Base-by-base conservation (phyloP, 2,329 filamentous ascomycete genomes). In the Mollisia scopiformis region DNA sequence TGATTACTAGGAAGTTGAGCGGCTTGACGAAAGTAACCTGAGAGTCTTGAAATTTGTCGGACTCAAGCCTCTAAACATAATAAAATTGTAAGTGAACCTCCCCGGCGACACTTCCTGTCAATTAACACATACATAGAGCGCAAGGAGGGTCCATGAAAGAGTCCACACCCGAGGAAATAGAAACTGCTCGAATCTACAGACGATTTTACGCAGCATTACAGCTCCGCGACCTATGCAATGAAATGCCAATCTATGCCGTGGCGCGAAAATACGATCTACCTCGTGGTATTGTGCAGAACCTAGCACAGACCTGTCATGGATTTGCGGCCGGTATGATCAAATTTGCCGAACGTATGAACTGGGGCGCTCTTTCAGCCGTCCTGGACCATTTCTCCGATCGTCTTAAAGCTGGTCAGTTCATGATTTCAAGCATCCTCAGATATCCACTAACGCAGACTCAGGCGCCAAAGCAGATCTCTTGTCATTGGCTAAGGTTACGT, bases 301-400 rank as follows among this genome's bases (percentile, higher is more conserved):
- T 93, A 1, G 85, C 89, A 2, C 89, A 92, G 68, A 89, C 87
- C 1, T 92, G 90, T 66, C 87, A 92, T 65, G 90, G 90, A 0
- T 93, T 93, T 69, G 90, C 89, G 3, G 88, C 88, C 1, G 89
- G 89, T 3, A 91, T 92, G 80, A 85, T 93, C 62, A 92, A 90
- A 66, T 93, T 93, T 70, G 93, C 90, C 70, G 82, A 91, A 66
- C 82, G 85, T 19, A 92, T 93, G 90, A 86, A 83, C 2, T 92
- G 89, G 88, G 84, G 84, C 1, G 86, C 89, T 68, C 84, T 93
- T 72, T 85, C 86, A 6, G 88, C 87, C 4, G 87, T 89, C 6
- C 78, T 93, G 31, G 88, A 92, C 66, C 90, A 93, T 70, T 92
- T 91, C 76, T 86, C 87, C 0, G 89, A 92, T 73, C 81, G 90